Evolutionary conservation across 495 filamentous ascomycete species (phyloP).

Genomic region (Tuber brumale): DNA sequence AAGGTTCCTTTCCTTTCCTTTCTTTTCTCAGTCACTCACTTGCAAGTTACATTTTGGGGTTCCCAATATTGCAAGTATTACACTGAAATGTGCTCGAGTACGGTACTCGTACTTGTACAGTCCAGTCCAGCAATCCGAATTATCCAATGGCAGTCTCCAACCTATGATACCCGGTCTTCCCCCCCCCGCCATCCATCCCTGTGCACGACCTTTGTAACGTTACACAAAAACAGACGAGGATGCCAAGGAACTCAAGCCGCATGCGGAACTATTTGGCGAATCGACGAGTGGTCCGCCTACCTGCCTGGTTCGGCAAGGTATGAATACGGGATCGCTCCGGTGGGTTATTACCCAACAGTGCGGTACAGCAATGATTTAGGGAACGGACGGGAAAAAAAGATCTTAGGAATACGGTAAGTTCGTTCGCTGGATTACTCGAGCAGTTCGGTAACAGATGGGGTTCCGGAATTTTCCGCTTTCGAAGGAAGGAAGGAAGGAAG

Average conservation of each 20-base stretch:
- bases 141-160: too few species aligned
- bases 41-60: not conserved
- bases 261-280: slow-evolving; percentile 35
- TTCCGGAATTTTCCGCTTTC: not conserved
- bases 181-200: not conserved
- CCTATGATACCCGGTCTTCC: not conserved
- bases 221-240: slow-evolving; percentile 22
- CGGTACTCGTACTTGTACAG: too few species aligned
- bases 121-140: too few species aligned
- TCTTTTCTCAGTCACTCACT: not conserved
- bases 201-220: slow-evolving; percentile 22
- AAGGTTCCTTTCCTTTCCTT: not conserved
- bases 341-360: not conserved
- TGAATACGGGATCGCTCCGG: not conserved
- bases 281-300: slow-evolving; percentile 16
- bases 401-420: not conserved
- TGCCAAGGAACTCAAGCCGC: slow-evolving; percentile 16
- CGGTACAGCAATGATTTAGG: not conserved
- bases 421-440: not conserved
- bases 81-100: not conserved
- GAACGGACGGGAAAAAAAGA: not conserved
- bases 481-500: not conserved
- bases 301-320: slow-evolving; percentile 17
- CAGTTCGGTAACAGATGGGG: too few species aligned
- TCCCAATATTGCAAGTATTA: not conserved